Evolutionary conservation across 179 eudicot genomes (phyloP), one percentile per base, ranked within the genome.

Genomic region (Vitellaria paradoxa): DNA sequence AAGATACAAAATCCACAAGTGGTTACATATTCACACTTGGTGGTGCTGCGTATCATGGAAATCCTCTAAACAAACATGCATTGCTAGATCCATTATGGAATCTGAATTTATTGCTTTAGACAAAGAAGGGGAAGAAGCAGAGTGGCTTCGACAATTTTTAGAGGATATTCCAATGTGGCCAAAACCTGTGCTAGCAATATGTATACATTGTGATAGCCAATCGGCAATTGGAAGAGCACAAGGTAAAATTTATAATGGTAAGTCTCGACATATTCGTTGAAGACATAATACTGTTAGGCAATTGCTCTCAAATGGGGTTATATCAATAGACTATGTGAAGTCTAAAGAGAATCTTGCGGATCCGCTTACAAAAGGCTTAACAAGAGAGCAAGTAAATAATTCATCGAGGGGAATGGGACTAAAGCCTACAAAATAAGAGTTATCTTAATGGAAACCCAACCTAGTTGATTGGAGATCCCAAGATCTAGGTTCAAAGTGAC

Each of bases 1-100:
- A 81, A 23, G 81, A 76, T 8, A 21, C 71, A 0, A 72, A 60
- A 26, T 78, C 76, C 3, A 81, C 84, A 6, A 75, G 81, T 81
- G 81, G 66, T 10, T 80, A 76, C 80, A 63, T 83, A 2, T 80
- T 26, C 47, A 67, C 9, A 40, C 49, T 67, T n/a, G n/a, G n/a
- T n/a, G n/a, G n/a, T 4, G 71, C 47, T 10, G n/a, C 50, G 11
- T 67, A 10, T 67, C 71, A 26, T 67, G 71, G 50, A 67, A 4
- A 67, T 67, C 47, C 50, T 37, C 52, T 7, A 67, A 67, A 37
- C 46, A 67, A 12, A 67, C 52, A 37, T 26, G 50, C 18, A 30
- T 67, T 9, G 42, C 71, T 9, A 67, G 71, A 37, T 67, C 47
- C 14, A 40, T 52, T 7, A 67, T 67, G 71, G 71, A 67, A 52